Base-by-base conservation (phyloP, 306 rosid species). In the Sechiopsis laciniata region DNA sequence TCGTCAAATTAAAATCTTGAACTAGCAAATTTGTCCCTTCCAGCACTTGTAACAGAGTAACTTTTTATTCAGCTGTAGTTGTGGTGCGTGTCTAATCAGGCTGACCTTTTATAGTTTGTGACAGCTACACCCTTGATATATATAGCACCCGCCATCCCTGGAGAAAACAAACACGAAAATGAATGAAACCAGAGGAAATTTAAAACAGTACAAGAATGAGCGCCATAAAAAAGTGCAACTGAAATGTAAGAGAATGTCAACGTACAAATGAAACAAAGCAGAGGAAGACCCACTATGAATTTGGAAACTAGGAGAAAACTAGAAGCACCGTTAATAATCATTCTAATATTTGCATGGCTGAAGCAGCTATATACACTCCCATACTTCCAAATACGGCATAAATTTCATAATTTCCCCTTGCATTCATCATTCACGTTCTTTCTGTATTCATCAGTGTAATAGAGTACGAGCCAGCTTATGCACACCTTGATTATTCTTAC, bases 111-210 rank as follows among this genome's bases (percentile, higher is more conserved):
- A 75, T 94, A 94, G 61, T 77, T 77, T 11, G 98, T 90, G 9
- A 94, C 89, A 8, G 96, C 94, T 35, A 90, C 92, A 4, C 96
- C 98, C 72, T 88, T 93, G 3, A 94, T 89, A 82, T 93, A 87
- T 63, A 93, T 68, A 75, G 98, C 97, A 81, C 96, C 97, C 50
- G 94, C 75, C 98, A 94, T 90, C 60, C 97, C 98, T 94, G 77
- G 80, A 45, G 76, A 40, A 62, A 7, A 77, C 35, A 78, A 80
- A 71, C 73, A 45, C 58, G 45, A 10, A 17, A 35, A 67, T 57
- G 21, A 72, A 50, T n/a, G 35, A 77, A 22, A 51, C 19, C 29
- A 56, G 17, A 29, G 29, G 46, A 21, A 64, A 10, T 11, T 55
- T 19, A 66, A 45, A 66, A 19, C 5, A 32, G 37, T 66, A 52